A percentile compares a stretch with the other conserved stretches of the same genome.
These are phyloP conservation scores for Margaritispora aquatica DNA, from an alignment of 495 filamentous ascomycete genomes.

Conservation along the genomic window DNA sequence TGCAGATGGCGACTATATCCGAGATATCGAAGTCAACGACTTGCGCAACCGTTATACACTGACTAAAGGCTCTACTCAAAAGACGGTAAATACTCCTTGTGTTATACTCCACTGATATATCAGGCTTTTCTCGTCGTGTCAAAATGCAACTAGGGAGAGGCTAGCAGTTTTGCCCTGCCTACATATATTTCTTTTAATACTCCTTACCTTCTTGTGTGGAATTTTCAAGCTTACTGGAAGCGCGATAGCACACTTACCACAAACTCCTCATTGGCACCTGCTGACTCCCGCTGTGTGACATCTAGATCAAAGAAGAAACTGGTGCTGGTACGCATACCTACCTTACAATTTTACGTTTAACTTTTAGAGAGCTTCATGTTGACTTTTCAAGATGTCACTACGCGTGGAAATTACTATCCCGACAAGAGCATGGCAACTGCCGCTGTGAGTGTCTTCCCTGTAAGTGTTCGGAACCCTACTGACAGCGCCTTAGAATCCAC, in stretches of 20 bases:
- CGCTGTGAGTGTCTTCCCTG: constrained; percentile 53
- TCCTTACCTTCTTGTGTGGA: constrained; percentile 43
- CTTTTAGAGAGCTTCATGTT: constrained; percentile 37
- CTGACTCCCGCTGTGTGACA: constrained; percentile 87
- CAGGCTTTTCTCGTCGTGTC: constrained; percentile 51
- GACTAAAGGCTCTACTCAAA: constrained; percentile 96
- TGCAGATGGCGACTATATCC: constrained; percentile 93
- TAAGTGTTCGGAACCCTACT: neutral
- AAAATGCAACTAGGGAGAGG: constrained; percentile 24
- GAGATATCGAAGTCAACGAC: constrained; percentile 98
- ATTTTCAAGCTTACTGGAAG: constrained; percentile 80
- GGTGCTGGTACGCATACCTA: constrained; percentile 88
- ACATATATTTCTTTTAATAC: constrained; percentile 14
- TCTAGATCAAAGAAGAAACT: constrained; percentile 99
- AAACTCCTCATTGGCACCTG: constrained; percentile 85
- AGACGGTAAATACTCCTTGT: constrained; percentile 90
- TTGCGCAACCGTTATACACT: constrained; percentile 94
- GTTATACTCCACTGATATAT: constrained; percentile 69
- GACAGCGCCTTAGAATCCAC: constrained; percentile 61
- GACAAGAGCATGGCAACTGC: constrained; percentile 97
- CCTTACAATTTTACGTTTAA: constrained; percentile 38
- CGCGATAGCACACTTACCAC: constrained; percentile 56
- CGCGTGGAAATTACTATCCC: constrained; percentile 90
- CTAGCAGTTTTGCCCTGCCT: constrained; percentile 28
- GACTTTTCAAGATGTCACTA: constrained; percentile 93